These are phyloP conservation scores for Hypoxylon trugodes DNA, from an alignment of 495 filamentous ascomycete species.

Conservation along the genomic window DNA sequence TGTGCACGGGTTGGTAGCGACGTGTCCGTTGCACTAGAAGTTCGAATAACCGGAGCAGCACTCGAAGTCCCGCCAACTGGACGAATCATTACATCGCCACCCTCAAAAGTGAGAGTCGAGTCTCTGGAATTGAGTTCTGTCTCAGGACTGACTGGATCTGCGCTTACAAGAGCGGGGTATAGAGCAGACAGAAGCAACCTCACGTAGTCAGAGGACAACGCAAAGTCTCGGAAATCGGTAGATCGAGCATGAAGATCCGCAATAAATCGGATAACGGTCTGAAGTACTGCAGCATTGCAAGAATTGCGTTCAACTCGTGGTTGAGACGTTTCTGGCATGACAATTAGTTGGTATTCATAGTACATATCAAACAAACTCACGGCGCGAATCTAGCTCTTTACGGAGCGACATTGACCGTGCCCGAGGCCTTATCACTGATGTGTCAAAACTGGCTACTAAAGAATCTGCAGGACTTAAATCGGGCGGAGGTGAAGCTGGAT, in stretches of 20 bases:
- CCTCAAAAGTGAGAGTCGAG: slow-evolving; percentile 82
- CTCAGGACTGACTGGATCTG: slow-evolving; percentile 80
- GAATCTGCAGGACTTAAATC: slow-evolving; percentile 32
- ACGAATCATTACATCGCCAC: slow-evolving; percentile 81
- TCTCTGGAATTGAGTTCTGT: slow-evolving; percentile 83
- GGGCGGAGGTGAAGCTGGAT: slow-evolving; percentile 60
- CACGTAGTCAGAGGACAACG: slow-evolving; percentile 76
- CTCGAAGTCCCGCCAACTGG: slow-evolving; percentile 68
- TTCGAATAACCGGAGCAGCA: slow-evolving; percentile 73
- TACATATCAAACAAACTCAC: slow-evolving; percentile 47
- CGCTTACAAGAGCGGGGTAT: slow-evolving; percentile 85
- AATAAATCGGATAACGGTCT: slow-evolving; percentile 80
- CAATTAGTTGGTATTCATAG: slow-evolving; percentile 20
- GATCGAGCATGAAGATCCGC: slow-evolving; percentile 78
- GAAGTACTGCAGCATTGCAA: slow-evolving; percentile 66
- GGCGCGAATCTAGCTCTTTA: slow-evolving; percentile 59
- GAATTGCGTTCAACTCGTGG: slow-evolving; percentile 59
- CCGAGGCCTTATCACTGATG: slow-evolving; percentile 48
- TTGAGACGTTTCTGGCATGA: slow-evolving; percentile 39
- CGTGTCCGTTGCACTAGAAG: slow-evolving; percentile 62
- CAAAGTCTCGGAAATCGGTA: slow-evolving; percentile 79
- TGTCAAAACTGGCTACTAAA: slow-evolving; percentile 25
- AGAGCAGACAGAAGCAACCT: slow-evolving; percentile 78
- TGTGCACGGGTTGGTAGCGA: slow-evolving; percentile 47
- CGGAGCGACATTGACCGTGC: slow-evolving; percentile 58